These are phyloP conservation scores for Eucalyptus tenuipes DNA, from an alignment of 345 rosid genomes.

Conservation along the genomic window DNA sequence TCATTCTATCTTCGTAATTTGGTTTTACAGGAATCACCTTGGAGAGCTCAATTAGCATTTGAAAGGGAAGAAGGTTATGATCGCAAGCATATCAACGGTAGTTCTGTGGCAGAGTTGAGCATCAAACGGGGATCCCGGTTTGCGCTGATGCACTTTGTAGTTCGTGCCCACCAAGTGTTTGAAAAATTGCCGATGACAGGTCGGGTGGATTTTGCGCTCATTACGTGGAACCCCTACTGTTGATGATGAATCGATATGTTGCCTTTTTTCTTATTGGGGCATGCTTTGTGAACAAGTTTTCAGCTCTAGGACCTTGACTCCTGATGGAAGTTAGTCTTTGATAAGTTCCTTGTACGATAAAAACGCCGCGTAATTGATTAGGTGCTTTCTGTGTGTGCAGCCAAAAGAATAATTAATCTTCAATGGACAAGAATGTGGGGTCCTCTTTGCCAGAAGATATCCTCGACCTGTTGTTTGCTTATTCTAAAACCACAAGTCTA, in stretches of 20 bases:
- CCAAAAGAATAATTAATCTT: too few relatives aligned
- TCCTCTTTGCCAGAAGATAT: background rate
- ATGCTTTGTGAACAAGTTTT: background rate
- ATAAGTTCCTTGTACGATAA: background rate
- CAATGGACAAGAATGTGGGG: background rate
- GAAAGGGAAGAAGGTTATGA: background rate
- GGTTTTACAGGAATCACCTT: too few relatives aligned
- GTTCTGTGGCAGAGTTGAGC: background rate
- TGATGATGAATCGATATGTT: background rate
- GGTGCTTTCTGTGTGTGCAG: too few relatives aligned
- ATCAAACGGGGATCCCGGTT: background rate
- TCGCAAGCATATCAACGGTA: background rate
- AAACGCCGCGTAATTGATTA: accelerated
- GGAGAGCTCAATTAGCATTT: too few relatives aligned
- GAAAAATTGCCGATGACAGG: too few relatives aligned
- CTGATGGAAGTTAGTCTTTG: background rate
- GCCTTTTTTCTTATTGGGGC: background rate
- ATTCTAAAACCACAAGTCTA: background rate
- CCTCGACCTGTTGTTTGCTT: background rate
- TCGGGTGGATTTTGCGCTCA: background rate
- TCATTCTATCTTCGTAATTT: too few relatives aligned
- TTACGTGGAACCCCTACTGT: background rate
- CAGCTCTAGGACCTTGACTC: background rate
- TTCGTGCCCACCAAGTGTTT: background rate
- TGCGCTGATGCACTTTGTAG: too few relatives aligned